These are phyloP conservation scores for Umbilicus rupestris DNA, from an alignment of 164 flowering plant species.

Conservation along the genomic window DNA sequence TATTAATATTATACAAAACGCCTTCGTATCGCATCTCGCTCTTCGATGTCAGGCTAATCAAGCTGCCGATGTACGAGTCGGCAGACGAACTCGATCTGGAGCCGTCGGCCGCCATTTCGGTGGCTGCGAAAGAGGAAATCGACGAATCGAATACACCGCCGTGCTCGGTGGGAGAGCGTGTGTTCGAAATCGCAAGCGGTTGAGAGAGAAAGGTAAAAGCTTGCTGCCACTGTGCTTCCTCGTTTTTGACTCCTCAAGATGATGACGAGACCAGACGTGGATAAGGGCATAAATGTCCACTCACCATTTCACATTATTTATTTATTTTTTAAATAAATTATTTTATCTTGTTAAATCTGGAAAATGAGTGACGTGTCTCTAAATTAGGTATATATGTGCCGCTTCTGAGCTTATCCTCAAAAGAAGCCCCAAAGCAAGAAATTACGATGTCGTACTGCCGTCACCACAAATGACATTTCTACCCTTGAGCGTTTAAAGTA, in stretches of 20 bases:
- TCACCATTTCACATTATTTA: too few relatives aligned
- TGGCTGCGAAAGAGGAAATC: not conserved
- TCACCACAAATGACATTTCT: not conserved
- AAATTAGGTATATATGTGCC: too few relatives aligned
- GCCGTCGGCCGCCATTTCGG: conserved; percentile 44
- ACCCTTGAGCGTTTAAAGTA: not conserved
- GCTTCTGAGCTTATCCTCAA: too few relatives aligned
- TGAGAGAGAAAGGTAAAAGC: too few relatives aligned
- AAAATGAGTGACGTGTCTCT: too few relatives aligned
- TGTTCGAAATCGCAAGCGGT: not conserved
- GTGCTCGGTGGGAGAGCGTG: not conserved
- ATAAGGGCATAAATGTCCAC: too few relatives aligned
- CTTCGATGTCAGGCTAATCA: conserved; percentile 92
- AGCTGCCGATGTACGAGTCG: conserved; percentile 86
- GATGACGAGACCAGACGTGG: too few relatives aligned
- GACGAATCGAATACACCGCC: not conserved
- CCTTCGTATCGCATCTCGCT: conserved; percentile 89
- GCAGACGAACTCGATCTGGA: conserved; percentile 52
- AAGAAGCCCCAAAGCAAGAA: too few relatives aligned
- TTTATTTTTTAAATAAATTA: too few relatives aligned
- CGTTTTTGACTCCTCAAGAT: too few relatives aligned
- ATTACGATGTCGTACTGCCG: not conserved
- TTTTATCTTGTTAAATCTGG: too few relatives aligned
- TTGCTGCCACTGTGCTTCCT: too few relatives aligned
- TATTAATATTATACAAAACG: conserved; percentile 70